Percentiles rank a stretch among this genome's conserved stretches.
phyloP scores from a whole-genome alignment of 805 yeast species.

The Saturnispora kantuleensis region DNA sequence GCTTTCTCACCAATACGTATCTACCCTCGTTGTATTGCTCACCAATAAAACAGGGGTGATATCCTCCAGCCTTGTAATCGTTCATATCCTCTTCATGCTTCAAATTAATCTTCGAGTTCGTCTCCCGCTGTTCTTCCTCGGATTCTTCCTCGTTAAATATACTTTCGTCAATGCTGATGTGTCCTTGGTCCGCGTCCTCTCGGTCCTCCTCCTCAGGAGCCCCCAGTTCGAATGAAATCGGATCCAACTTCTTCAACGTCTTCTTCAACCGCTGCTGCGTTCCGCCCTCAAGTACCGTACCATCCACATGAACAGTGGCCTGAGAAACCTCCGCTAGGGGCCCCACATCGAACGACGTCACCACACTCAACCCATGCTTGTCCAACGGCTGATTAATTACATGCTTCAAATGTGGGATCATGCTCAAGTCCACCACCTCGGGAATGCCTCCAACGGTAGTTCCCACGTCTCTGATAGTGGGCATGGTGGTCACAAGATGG shows the following conservation, averaged over 20 bases:
- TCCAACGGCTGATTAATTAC: not conserved
- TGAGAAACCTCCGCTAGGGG: conserved; percentile 9
- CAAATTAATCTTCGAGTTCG: conserved; percentile 25
- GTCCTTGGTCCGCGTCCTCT: conserved; percentile 26
- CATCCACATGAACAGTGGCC: conserved; percentile 9
- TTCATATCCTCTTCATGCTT: conserved; percentile 66
- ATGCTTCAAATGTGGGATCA: not conserved
- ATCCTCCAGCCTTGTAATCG: conserved; percentile 90
- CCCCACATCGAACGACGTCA: conserved; percentile 8
- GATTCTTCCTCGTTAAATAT: conserved; percentile 24
- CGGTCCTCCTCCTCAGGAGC: conserved; percentile 28
- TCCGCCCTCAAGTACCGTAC: not conserved
- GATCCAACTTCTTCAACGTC: conserved; percentile 4
- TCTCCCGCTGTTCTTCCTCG: conserved; percentile 25
- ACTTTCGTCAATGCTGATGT: conserved; percentile 10
- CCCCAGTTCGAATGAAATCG: conserved; percentile 5
- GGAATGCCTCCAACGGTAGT: not conserved
- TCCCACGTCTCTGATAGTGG: not conserved
- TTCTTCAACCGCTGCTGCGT: conserved; percentile 6
- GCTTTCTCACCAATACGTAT: conserved; percentile 73
- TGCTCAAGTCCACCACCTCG: conserved; percentile 4
- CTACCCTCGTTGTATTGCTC: conserved; percentile 64
- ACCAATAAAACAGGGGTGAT: conserved; percentile 88
- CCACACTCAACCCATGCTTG: conserved; percentile 11
- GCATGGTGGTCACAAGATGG: conserved; percentile 4